Evolutionary conservation across 164 flowering plant species (phyloP).

Genomic region (Vitis amurensis): DNA sequence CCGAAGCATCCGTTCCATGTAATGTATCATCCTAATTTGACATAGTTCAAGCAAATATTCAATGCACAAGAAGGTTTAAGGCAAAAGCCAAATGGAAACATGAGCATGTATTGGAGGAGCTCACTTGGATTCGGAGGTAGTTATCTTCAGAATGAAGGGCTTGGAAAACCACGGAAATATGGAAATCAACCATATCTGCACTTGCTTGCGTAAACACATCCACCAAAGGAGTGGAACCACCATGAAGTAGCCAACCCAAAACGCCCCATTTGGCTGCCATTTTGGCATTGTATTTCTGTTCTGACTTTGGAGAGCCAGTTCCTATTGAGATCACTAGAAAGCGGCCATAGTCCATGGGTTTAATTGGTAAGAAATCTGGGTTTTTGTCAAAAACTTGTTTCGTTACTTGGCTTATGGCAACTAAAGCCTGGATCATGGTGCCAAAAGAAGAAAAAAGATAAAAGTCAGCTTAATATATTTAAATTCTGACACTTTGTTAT

Average conservation of each 20-base stretch:
- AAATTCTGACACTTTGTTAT: background rate
- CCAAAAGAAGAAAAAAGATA: background rate
- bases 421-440: constrained; percentile 15
- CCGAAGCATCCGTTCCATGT: constrained; percentile 13
- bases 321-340: constrained; percentile 34
- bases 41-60: no score
- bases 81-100: no score
- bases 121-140: constrained; percentile 35
- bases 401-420: constrained; percentile 23
- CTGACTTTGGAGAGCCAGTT: constrained; percentile 23
- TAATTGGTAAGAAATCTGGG: background rate
- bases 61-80: no score
- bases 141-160: constrained; percentile 17
- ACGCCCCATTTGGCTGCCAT: constrained; percentile 29
- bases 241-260: constrained; percentile 22
- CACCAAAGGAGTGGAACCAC: no score
- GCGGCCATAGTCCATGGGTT: constrained; percentile 12
- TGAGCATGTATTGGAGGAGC: no score
- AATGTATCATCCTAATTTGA: constrained; percentile 21
- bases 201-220: no score
- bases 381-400: constrained; percentile 9
- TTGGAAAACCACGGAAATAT: constrained; percentile 20
- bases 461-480: background rate
- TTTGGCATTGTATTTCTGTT: constrained; percentile 22
- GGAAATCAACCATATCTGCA: background rate